Conservation (phyloP, 2,329 filamentous ascomycete species). For the Trichoderma asperellum region DNA sequence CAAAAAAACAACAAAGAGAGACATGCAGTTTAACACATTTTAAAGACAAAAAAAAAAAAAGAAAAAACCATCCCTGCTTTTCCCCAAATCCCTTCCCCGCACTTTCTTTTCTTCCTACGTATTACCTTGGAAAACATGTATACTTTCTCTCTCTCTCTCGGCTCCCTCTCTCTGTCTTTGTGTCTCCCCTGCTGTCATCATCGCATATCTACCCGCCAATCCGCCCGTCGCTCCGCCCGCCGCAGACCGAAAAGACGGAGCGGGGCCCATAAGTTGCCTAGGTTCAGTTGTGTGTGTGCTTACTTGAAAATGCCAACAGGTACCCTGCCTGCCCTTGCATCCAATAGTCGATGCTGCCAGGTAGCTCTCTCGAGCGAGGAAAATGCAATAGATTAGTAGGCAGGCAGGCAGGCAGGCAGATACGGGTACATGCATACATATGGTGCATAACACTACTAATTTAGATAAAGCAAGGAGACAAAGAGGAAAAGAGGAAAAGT, state of each 20-base stretch:
- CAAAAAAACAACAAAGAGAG: not conserved
- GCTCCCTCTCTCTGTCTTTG: not conserved
- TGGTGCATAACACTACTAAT: not conserved
- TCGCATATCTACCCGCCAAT: not conserved
- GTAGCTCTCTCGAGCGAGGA: too few species aligned
- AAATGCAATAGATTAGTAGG: too few species aligned
- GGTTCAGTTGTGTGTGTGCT: not conserved
- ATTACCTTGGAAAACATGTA: not conserved
- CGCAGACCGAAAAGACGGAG: not conserved
- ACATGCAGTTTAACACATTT: not conserved
- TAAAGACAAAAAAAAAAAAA: too few species aligned
- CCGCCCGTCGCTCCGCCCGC: not conserved
- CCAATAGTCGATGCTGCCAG: not conserved
- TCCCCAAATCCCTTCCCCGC: not conserved
- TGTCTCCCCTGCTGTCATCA: not conserved
- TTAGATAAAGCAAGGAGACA: not conserved
- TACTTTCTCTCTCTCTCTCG: too few species aligned
- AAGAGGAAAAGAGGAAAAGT: not conserved
- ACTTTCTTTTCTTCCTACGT: not conserved
- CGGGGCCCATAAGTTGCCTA: not conserved
- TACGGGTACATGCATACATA: too few species aligned
- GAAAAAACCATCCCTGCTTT: not conserved
- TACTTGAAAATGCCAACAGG: not conserved
- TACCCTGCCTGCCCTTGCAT: constrained; percentile 1
- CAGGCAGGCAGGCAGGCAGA: too few species aligned